These are phyloP conservation scores for Dentipellis sp. DNA, from an alignment of 768 basidiomycete species.

Conservation along the genomic window DNA sequence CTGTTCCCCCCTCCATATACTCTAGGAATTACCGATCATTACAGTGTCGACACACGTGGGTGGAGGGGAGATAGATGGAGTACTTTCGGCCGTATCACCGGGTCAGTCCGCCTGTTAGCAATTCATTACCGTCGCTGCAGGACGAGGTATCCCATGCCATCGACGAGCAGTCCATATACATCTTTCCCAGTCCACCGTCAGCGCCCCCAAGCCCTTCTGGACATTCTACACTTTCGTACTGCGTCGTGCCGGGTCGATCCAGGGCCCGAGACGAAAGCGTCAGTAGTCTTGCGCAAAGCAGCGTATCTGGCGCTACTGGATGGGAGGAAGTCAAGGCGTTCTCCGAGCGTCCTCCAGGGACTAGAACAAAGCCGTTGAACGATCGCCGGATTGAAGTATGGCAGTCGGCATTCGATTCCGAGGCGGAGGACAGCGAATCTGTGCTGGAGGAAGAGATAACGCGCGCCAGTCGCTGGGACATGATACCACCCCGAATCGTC, in stretches of 20 bases:
- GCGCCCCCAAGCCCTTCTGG: background rate
- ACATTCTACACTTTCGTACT: background rate
- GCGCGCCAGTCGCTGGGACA: constrained; percentile 12
- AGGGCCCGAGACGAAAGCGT: constrained; percentile 7
- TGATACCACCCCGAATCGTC: constrained; percentile 1
- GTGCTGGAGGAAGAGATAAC: constrained; percentile 16
- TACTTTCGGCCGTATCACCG: too few species aligned
- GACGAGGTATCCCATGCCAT: background rate
- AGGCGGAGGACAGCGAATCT: constrained; percentile 11
- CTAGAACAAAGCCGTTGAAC: background rate
- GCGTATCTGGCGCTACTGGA: background rate
- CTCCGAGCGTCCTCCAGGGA: background rate
- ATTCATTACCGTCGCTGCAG: background rate
- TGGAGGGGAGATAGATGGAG: too few species aligned
- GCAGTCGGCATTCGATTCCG: constrained; percentile 14
- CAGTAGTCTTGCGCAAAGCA: background rate
- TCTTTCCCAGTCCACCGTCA: constrained; percentile 1
- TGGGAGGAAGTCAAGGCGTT: background rate
- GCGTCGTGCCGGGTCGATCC: background rate
- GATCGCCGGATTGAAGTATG: constrained; percentile 17
- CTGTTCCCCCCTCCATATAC: too few species aligned
- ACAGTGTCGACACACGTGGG: too few species aligned
- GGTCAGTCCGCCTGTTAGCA: too few species aligned
- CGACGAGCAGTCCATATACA: constrained; percentile 3
- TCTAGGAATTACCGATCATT: too few species aligned